Evolutionary conservation across 768 basidiomycete genomes (phyloP).

Genomic region (Tephrocybe sp.): DNA sequence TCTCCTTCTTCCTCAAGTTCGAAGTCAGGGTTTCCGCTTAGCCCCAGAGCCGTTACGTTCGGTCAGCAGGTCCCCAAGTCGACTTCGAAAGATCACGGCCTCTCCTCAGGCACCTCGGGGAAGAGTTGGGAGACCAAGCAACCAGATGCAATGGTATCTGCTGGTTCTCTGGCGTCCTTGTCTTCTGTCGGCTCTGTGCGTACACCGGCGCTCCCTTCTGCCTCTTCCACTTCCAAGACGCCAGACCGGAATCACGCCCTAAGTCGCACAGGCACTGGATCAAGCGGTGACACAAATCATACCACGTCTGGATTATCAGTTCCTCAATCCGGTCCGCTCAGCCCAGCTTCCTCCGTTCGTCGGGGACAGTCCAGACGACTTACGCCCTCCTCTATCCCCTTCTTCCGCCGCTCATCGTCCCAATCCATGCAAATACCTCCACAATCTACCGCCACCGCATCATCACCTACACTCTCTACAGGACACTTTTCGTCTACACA

Average conservation of each 20-base stretch:
- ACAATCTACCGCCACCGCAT: slow-evolving; percentile 47
- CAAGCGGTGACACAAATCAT: slow-evolving; percentile 71
- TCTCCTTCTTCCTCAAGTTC: slow-evolving; percentile 63
- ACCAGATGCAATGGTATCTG: slow-evolving; percentile 75
- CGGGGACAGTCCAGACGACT: slow-evolving; percentile 77
- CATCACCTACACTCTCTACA: slow-evolving; percentile 48
- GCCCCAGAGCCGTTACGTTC: slow-evolving; percentile 67
- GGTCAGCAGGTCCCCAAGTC: slow-evolving; percentile 70
- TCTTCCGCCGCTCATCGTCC: slow-evolving; percentile 90
- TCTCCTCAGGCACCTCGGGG: slow-evolving; percentile 40
- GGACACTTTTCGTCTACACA: slow-evolving; percentile 39
- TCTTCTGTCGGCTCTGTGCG: slow-evolving; percentile 72
- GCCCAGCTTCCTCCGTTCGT: slow-evolving; percentile 69
- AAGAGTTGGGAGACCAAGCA: slow-evolving; percentile 69
- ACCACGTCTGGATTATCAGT: slow-evolving; percentile 55
- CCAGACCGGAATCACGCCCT: slow-evolving; percentile 55
- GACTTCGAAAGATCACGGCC: slow-evolving; percentile 61
- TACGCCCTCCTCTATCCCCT: slow-evolving; percentile 91
- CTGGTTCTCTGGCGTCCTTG: slow-evolving; percentile 71
- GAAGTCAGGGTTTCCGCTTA: slow-evolving; percentile 58
- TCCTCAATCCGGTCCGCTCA: slow-evolving; percentile 61
- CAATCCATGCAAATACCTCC: slow-evolving; percentile 77
- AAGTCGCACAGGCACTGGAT: slow-evolving; percentile 75
- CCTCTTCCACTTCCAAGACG: slow-evolving; percentile 57
- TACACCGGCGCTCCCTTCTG: slow-evolving; percentile 42